phyloP scores from a whole-genome alignment of 768 basidiomycete genomes.

The Erythrobasidium yunnanense region DNA sequence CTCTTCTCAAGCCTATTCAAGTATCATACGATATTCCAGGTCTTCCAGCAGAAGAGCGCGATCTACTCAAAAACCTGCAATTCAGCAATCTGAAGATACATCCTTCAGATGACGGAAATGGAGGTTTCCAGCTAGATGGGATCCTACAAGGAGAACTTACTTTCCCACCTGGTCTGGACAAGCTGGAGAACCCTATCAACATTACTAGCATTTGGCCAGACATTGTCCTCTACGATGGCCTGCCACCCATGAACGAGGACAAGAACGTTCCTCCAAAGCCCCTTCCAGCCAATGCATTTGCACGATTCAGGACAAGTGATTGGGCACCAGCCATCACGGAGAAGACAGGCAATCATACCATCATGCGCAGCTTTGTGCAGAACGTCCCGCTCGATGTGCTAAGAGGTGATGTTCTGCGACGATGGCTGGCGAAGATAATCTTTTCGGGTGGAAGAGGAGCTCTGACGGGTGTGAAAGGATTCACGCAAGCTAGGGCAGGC shows the following conservation, averaged over 20 bases:
- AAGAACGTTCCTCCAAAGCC: slow-evolving; percentile 7
- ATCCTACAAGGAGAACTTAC: slow-evolving; percentile 4
- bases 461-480: slow-evolving; percentile 14
- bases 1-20: background rate
- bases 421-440: slow-evolving; percentile 20
- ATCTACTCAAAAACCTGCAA: slow-evolving; percentile 18
- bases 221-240: slow-evolving; percentile 20
- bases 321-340: slow-evolving; percentile 4
- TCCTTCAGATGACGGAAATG: background rate
- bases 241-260: slow-evolving; percentile 5
- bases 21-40: slow-evolving; percentile 10
- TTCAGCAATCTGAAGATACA: slow-evolving; percentile 17
- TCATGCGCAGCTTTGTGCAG: background rate
- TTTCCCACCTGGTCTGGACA: background rate
- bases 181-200: slow-evolving; percentile 11
- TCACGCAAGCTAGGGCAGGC: slow-evolving; percentile 8
- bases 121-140: slow-evolving; percentile 19
- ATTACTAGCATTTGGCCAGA: slow-evolving; percentile 20
- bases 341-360: slow-evolving; percentile 13
- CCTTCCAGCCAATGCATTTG: slow-evolving; percentile 17
- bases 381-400: slow-evolving; percentile 24
- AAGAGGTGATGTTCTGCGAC: slow-evolving; percentile 5
- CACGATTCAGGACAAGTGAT: slow-evolving; percentile 13
- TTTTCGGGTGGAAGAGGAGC: slow-evolving; percentile 21
- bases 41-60: slow-evolving; percentile 5